Conservation (phyloP, 495 filamentous ascomycete species). For the Penicillium subrubescens region DNA sequence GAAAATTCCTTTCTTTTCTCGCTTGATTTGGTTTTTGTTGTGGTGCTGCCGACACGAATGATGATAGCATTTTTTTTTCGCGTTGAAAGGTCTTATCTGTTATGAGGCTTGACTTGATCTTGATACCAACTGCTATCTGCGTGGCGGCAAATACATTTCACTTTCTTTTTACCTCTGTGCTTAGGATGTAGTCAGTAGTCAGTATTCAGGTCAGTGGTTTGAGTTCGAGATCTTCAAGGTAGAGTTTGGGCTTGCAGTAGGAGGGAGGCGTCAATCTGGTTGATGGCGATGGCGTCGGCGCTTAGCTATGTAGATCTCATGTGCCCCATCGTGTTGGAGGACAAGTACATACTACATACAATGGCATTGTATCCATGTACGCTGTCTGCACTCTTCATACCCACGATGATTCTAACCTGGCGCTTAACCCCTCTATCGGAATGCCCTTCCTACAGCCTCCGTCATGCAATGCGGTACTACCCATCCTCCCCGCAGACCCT, state of each 20-base stretch:
- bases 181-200: background rate
- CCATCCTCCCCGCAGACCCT: background rate
- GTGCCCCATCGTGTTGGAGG: background rate
- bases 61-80: conserved; percentile 8
- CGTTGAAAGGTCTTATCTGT: background rate
- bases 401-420: background rate
- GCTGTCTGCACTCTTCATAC: background rate
- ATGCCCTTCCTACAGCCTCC: no score
- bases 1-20: background rate
- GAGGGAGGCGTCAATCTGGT: background rate
- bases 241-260: no score
- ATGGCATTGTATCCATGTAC: background rate
- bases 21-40: background rate
- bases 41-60: conserved; percentile 1
- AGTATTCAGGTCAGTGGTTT: no score
- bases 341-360: no score
- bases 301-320: background rate
- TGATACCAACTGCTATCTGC: conserved; percentile 12
- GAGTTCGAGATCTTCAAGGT: no score
- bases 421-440: no score
- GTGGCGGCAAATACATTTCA: conserved; percentile 3
- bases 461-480: background rate
- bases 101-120: background rate
- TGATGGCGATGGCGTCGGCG: background rate
- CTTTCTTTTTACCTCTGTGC: background rate